Percentiles rank a stretch among this genome's conserved stretches.
phyloP scores from a whole-genome alignment of 2,329 filamentous ascomycete species.

The Aureobasidium sp. region DNA sequence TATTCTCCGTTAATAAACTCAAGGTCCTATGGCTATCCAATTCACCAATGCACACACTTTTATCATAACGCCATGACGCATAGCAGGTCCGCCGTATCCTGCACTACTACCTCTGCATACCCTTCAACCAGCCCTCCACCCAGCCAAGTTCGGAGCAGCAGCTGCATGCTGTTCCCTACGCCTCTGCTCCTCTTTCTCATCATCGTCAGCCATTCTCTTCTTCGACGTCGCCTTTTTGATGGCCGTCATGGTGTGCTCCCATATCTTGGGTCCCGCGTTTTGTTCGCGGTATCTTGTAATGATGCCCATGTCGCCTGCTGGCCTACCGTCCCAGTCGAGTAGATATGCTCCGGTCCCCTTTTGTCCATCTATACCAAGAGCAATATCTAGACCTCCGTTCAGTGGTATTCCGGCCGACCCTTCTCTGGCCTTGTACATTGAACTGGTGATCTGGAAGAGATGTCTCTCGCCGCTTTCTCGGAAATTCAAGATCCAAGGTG shows the following conservation, averaged over 20 bases:
- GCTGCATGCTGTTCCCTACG: slow-evolving; percentile 19
- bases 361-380: slow-evolving; percentile 26
- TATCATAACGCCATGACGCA: background rate
- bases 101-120: background rate
- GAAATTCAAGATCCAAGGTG: slow-evolving; percentile 32
- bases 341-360: slow-evolving; percentile 32
- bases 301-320: slow-evolving; percentile 28
- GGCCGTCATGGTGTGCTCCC: slow-evolving; percentile 32
- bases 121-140: slow-evolving; percentile 22
- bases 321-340: slow-evolving; percentile 32
- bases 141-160: slow-evolving; percentile 24
- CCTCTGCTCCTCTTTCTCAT: slow-evolving; percentile 20
- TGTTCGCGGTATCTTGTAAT: slow-evolving; percentile 28
- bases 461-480: slow-evolving; percentile 42
- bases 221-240: slow-evolving; percentile 26
- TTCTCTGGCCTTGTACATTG: slow-evolving; percentile 26
- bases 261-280: slow-evolving; percentile 27
- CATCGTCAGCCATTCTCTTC: slow-evolving; percentile 22
- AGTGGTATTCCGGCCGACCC: slow-evolving; percentile 25
- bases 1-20: background rate
- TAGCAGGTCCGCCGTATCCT: background rate
- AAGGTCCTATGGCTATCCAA: background rate
- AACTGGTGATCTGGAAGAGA: slow-evolving; percentile 35
- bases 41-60: background rate
- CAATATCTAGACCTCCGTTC: slow-evolving; percentile 24